phyloP scores from a whole-genome alignment of 371 early-diverging fungal species.

The Capniomyces stellatus region DNA sequence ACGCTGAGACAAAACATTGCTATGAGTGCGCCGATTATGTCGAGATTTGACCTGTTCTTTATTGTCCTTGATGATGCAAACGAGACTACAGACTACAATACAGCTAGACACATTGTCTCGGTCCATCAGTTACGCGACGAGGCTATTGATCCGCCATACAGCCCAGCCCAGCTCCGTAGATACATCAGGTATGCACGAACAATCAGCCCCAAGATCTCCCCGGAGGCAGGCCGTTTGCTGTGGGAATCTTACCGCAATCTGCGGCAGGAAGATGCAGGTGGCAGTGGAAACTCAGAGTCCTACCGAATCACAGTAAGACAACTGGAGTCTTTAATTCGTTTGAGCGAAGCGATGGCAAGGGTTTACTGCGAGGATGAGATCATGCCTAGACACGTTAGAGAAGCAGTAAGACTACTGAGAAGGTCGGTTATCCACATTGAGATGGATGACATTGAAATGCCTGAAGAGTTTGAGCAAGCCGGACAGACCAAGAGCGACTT shows the following conservation, averaged over 20 bases:
- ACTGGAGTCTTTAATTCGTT: slow-evolving; percentile 92
- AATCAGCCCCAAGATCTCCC: slow-evolving; percentile 64
- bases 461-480: slow-evolving; percentile 26
- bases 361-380: slow-evolving; percentile 66
- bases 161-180: slow-evolving; percentile 58
- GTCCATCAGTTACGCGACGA: slow-evolving; percentile 68
- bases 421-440: slow-evolving; percentile 88
- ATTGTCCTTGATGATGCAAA: slow-evolving; percentile 95
- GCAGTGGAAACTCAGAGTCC: slow-evolving; percentile 37
- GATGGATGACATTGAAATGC: slow-evolving; percentile 66
- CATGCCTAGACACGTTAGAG: slow-evolving; percentile 59
- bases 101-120: slow-evolving; percentile 87
- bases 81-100: slow-evolving; percentile 73
- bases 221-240: slow-evolving; percentile 59
- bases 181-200: slow-evolving; percentile 84
- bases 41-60: slow-evolving; percentile 98
- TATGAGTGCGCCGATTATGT: slow-evolving; percentile 98
- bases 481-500: background rate
- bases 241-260: slow-evolving; percentile 79
- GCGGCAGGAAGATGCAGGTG: slow-evolving; percentile 74
- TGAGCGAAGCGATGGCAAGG: slow-evolving; percentile 94
- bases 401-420: slow-evolving; percentile 80
- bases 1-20: slow-evolving; percentile 94
- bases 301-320: slow-evolving; percentile 98
- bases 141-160: slow-evolving; percentile 47